phyloP scores from a whole-genome alignment of 306 rosid genomes.

The Cucumis melo region DNA sequence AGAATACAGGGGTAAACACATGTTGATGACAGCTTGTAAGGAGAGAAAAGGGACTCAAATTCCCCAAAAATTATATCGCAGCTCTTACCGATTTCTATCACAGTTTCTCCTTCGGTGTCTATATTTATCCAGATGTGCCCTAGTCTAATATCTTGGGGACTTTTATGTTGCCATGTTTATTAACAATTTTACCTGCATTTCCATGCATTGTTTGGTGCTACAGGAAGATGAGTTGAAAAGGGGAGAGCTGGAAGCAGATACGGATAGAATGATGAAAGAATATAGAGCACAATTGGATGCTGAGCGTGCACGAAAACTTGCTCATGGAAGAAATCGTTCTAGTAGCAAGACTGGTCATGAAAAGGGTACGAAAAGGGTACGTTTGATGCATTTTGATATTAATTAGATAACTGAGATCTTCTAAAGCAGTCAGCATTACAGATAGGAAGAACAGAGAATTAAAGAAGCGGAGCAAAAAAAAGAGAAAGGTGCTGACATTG shows the following conservation, averaged over 20 bases:
- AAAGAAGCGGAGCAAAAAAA: constrained; percentile 86
- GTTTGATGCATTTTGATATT: constrained; percentile 10
- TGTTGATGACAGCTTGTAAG: too few relatives aligned
- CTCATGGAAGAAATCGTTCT: constrained; percentile 83
- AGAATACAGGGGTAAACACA: too few relatives aligned
- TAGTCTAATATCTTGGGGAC: neutral
- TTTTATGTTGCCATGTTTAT: neutral
- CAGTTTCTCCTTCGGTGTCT: neutral
- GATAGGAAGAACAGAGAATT: constrained; percentile 64
- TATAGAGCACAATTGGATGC: constrained; percentile 98
- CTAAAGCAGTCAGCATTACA: constrained; percentile 23
- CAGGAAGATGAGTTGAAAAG: constrained; percentile 88
- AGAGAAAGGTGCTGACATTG: constrained; percentile 61
- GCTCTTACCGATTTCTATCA: too few relatives aligned
- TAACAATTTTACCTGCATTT: neutral
- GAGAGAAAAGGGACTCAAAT: too few relatives aligned
- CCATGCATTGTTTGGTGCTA: constrained; percentile 3
- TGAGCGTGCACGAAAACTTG: constrained; percentile 80
- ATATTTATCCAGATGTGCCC: neutral
- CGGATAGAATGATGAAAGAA: constrained; percentile 91
- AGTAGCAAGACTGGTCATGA: constrained; percentile 47
- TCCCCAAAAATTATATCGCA: too few relatives aligned
- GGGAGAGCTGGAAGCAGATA: constrained; percentile 93
- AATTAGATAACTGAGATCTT: neutral
- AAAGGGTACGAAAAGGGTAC: constrained; percentile 76